These are phyloP conservation scores for Rehmannia glutinosa DNA, from an alignment of 257 asterid genomes.

Conservation along the genomic window DNA sequence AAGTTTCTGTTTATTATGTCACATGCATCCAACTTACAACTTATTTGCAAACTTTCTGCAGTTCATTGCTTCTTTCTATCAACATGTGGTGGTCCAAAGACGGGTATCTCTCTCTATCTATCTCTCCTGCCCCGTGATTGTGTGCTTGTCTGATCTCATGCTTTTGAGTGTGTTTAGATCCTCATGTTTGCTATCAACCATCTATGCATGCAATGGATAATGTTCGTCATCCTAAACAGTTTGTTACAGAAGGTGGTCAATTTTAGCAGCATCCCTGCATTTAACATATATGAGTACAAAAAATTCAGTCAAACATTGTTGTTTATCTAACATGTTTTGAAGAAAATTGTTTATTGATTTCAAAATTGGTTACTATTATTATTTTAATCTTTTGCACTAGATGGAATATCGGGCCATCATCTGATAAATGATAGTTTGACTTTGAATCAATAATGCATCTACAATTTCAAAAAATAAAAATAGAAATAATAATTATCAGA, in stretches of 20 bases:
- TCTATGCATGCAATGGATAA: neutral
- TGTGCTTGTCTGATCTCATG: neutral
- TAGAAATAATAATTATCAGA: too few species aligned
- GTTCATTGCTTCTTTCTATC: slow-evolving; percentile 96
- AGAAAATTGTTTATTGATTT: neutral
- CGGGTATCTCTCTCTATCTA: slow-evolving; percentile 51
- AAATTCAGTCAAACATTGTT: neutral
- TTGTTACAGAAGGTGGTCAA: neutral
- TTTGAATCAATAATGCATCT: neutral
- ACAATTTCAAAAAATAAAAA: neutral
- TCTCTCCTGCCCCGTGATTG: slow-evolving; percentile 3
- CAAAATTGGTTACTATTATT: too few species aligned
- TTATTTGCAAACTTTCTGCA: slow-evolving; percentile 35
- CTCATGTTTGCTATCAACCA: neutral
- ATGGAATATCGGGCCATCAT: too few species aligned
- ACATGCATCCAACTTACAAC: slow-evolving; percentile 1
- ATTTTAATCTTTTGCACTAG: too few species aligned
- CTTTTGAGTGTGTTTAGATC: slow-evolving; percentile 7
- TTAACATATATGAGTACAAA: neutral
- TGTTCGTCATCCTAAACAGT: neutral
- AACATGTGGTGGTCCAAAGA: slow-evolving; percentile 93
- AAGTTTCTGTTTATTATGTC: slow-evolving; percentile 1
- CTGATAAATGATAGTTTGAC: neutral
- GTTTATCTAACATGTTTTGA: neutral
- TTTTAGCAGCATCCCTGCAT: neutral